Base-by-base conservation (phyloP, 1,284 basidiomycete genomes). In the Cryptococcus floricola region DNA sequence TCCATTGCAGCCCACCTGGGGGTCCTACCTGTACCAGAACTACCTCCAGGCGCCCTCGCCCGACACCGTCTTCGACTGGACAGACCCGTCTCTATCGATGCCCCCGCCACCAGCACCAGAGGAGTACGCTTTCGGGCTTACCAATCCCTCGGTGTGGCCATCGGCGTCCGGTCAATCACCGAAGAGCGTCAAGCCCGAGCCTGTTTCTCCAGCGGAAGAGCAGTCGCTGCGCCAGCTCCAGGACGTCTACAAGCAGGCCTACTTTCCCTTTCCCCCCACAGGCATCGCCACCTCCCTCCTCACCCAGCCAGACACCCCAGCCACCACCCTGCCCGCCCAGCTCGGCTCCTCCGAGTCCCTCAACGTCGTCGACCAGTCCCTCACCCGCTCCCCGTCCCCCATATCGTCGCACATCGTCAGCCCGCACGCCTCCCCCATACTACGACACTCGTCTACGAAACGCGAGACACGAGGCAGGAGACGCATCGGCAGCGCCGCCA, bases 1-100 rank as follows among this genome's bases (percentile, higher is more conserved):
- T 16, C 31, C 28, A 13, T 48, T 38, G 41, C 52, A 47, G 41
- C 67, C 69, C 5, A 53, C 64, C n/a, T 75, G 73, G 73, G 69
- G 71, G 16, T 67, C 66, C 18, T 73, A 70, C 57, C 65, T 75
- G 18, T 75, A 74, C 59, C 66, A 68, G 44, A 74, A 74, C 63
- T 67, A 67, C 51, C 50, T 73, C 25, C 59, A 71, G 1, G 65
- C 69, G 4, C 58, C 71, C 18, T 69, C 64, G 41, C 67, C 68
- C 12, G 57, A 58, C n/a, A 52, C 64, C 43, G 62, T 61, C 52
- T 41, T 66, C 18, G 63, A 64, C 49, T 62, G 60, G 60, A 41
- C 56, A 25, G 62, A 56, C 57, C 53, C 63, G 38, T 37, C 31
- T 42, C 14, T 45, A 14, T 16, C 46, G 43, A 23, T 27, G n/a